Evolutionary conservation across 176 grass and related monocot genomes (phyloP), one percentile per base, ranked within the genome.

Genomic region (Cenchrus americanus): DNA sequence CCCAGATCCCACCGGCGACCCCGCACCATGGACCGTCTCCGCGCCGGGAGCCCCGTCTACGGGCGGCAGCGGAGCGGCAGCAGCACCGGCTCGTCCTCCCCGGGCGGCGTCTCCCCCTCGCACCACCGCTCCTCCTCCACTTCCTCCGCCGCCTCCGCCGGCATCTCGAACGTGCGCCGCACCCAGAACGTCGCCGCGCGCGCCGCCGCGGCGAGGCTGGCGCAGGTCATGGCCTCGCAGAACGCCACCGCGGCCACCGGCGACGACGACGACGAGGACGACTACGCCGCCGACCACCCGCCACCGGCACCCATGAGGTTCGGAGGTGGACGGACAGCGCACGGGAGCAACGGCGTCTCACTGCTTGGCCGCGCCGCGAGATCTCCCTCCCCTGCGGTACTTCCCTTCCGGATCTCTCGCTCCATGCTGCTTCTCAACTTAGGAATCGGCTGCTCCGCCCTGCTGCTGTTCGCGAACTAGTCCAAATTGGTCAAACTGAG

Each of bases 351-450:
- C 71, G 83, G 83, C 71, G 84, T 86, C 79, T 80, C 85, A 80
- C 77, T 95, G 82, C 87, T 98, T 49, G 91, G 93, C 34, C 92
- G 93, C 85, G 64, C 93, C 54, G 86, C 88, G 74, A 95, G 96
- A 95, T 98, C 96, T 92, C 87, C 93, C 79, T 98, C 96, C 40
- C 96, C 96, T 93, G 89, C 93, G 87, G 96, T 98, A 98, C 58
- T 88, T 67, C 69, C 27, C 82, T 79, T 50, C 44, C 59, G 82
- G 90, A 93, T 93, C 87, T 92, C 82, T 62, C 43, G 13, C 18
- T 8, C 18, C 12, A 34, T 8, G 6, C 75, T 10, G 84, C 84
- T 32, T 47, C 69, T 17, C 69, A 70, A 19, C 62, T 84, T 83
- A 15, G 68, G 75, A 63, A 47, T 68, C 44, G 24, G 59, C 62